Base-by-base conservation (phyloP, 2,329 filamentous ascomycete genomes). In the Colletotrichum sansevieriae region DNA sequence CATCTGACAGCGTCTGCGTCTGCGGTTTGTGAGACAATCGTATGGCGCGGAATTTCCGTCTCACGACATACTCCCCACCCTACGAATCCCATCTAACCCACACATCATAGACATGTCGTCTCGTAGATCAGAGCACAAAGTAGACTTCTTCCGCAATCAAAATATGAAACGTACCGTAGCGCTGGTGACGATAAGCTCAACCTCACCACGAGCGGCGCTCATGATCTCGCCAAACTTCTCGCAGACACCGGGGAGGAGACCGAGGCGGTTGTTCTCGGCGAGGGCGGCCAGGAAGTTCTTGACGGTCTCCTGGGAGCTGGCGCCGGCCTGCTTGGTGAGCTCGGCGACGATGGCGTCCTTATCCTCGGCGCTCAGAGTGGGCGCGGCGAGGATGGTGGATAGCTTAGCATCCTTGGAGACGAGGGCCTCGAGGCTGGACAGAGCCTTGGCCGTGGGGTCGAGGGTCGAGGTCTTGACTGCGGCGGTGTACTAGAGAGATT, bases 201-300 rank as follows among this genome's bases (percentile, higher is more conserved):
- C 87, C 91, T 99, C 96, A 73, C 96, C 96, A 74, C 90, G 91
- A 75, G 94, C 87, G 73, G 96, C 96, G 77, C 93, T 90, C 87
- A 98, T 97, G 77, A 99, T 85, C 79, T 91, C 87, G 74, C 79
- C 86, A 78, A 98, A 99, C 89, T 98, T 98, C 79, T 92, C 89
- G 79, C 90, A 91, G 72, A 98, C 91, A 75, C 91, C 90, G 81
- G 91, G 87, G 71, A 99, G 88, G 72, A 96, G 85, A 73, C 91
- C 90, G 74, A 99, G 87, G 75, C 96, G 90, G 90, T 99, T 99
- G 90, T 99, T 97, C 85, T 96, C 93, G 74, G 96, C 95, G 68
- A 99, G 89, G 66, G 95, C 92, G 66, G 85, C 79, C 75, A 99
- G 89, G 87, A 99, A 95, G 89, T 98, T 97, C 90, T 96, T 94